A percentile compares a stretch with the other conserved stretches of the same genome.
Conservation (phyloP, 1,284 basidiomycete species). For the Trametes pubescens region DNA sequence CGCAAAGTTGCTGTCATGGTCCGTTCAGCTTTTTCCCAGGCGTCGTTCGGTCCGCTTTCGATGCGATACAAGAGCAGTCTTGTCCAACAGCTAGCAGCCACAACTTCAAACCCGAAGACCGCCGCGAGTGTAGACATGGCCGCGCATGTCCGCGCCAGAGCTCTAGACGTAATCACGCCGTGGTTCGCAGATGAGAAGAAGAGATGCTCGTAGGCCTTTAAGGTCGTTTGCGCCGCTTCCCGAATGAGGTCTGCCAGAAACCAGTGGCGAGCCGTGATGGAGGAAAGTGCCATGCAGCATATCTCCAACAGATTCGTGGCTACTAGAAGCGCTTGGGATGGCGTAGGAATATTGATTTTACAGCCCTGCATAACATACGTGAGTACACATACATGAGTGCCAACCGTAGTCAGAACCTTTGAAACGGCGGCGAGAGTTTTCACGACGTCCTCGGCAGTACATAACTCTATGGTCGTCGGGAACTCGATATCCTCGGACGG, state of each 20-base stretch:
- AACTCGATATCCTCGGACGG: slow-evolving; percentile 6
- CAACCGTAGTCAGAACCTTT: slow-evolving; percentile 3
- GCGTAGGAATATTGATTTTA: slow-evolving; percentile 4
- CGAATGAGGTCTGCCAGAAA: slow-evolving; percentile 57
- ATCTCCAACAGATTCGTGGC: slow-evolving; percentile 54
- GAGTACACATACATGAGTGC: background rate
- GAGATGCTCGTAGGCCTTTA: slow-evolving; percentile 55
- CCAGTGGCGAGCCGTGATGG: slow-evolving; percentile 52
- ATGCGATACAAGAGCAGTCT: slow-evolving; percentile 45
- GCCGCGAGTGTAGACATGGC: slow-evolving; percentile 35
- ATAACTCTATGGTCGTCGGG: slow-evolving; percentile 13
- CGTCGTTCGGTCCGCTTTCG: slow-evolving; percentile 33
- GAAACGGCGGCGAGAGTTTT: slow-evolving; percentile 5
- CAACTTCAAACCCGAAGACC: slow-evolving; percentile 35
- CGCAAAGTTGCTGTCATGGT: slow-evolving; percentile 26
- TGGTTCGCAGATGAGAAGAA: slow-evolving; percentile 50
- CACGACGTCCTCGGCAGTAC: background rate
- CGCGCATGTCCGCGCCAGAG: slow-evolving; percentile 50
- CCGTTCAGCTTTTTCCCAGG: slow-evolving; percentile 37
- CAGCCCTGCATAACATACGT: background rate
- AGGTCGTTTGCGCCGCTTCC: slow-evolving; percentile 48
- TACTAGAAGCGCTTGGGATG: slow-evolving; percentile 53
- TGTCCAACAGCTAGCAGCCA: slow-evolving; percentile 39
- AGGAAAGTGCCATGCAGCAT: slow-evolving; percentile 50
- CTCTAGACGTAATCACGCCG: slow-evolving; percentile 46